Conservation (phyloP, 2,329 filamentous ascomycete genomes). For the Alternaria solani region DNA sequence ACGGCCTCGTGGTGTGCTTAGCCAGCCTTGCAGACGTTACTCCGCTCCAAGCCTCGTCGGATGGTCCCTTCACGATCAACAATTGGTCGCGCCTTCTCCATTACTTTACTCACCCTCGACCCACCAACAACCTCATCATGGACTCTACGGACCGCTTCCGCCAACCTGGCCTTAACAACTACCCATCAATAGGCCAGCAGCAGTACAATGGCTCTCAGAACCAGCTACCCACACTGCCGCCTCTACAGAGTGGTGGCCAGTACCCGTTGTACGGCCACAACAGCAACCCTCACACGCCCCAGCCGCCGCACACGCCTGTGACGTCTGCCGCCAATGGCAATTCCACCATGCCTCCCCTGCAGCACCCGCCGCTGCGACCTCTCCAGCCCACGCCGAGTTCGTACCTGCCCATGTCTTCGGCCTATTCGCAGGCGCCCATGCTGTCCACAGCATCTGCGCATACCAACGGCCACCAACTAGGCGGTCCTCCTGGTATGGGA, state of each 20-base stretch:
- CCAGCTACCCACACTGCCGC: conserved; percentile 47
- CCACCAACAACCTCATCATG: conserved; percentile 36
- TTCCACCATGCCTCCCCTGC: conserved; percentile 46
- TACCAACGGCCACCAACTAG: conserved; percentile 43
- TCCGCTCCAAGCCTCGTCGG: conserved; percentile 38
- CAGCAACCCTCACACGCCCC: conserved; percentile 51
- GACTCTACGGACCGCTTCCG: conserved; percentile 46
- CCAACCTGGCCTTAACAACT: conserved; percentile 46
- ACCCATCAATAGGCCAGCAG: conserved; percentile 43
- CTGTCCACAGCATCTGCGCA: conserved; percentile 47
- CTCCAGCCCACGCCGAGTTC: conserved; percentile 50
- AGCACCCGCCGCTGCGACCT: conserved; percentile 49
- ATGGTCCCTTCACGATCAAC: conserved; percentile 40
- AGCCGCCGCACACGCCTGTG: conserved; percentile 48
- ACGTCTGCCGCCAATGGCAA: conserved; percentile 41
- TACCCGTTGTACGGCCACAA: conserved; percentile 48
- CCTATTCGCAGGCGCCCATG: conserved; percentile 47
- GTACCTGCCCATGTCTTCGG: conserved; percentile 45
- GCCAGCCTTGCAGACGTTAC: conserved; percentile 35
- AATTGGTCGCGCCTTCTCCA: conserved; percentile 44
- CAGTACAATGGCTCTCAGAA: conserved; percentile 42
- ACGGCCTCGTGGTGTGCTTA: conserved; percentile 34
- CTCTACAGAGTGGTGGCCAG: conserved; percentile 42
- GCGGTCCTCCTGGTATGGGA: conserved; percentile 51
- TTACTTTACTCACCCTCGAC: conserved; percentile 22